Percentiles rank a stretch among this genome's conserved stretches.
These are phyloP conservation scores for Cotoneaster glaucophyllus DNA, from an alignment of 306 rosid genomes.

Conservation along the genomic window DNA sequence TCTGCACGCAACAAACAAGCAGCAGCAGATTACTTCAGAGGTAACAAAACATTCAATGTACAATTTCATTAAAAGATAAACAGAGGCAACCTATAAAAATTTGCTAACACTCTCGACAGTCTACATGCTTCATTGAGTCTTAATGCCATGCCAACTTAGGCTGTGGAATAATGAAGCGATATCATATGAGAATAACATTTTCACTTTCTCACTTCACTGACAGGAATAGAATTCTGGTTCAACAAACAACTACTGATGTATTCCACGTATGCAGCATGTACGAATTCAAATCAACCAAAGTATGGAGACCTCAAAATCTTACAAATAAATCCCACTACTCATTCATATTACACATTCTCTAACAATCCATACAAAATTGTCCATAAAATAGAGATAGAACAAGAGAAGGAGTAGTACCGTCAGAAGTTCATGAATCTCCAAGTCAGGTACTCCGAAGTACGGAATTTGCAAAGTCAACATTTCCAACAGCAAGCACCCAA, in stretches of 20 bases:
- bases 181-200: neutral
- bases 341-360: neutral
- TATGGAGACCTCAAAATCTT: neutral
- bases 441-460: conserved; percentile 53
- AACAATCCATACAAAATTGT: neutral
- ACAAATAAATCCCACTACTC: neutral
- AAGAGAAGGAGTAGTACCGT: conserved; percentile 37
- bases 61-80: neutral
- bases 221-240: neutral
- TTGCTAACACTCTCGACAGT: neutral
- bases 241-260: neutral
- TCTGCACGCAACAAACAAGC: conserved; percentile 24
- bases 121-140: neutral
- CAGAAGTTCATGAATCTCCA: conserved; percentile 50
- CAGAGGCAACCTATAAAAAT: neutral
- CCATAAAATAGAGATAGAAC: neutral
- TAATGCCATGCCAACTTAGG: neutral
- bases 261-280: neutral
- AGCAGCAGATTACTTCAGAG: neutral
- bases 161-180: neutral
- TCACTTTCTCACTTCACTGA: neutral
- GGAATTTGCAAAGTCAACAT: conserved; percentile 73
- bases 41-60: neutral
- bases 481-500: conserved; percentile 87
- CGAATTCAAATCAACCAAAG: neutral